A percentile compares a stretch with the other conserved stretches of the same genome.
Evolutionary conservation across 331 rosid species (phyloP).

Genomic region (Rosa hybrid): DNA sequence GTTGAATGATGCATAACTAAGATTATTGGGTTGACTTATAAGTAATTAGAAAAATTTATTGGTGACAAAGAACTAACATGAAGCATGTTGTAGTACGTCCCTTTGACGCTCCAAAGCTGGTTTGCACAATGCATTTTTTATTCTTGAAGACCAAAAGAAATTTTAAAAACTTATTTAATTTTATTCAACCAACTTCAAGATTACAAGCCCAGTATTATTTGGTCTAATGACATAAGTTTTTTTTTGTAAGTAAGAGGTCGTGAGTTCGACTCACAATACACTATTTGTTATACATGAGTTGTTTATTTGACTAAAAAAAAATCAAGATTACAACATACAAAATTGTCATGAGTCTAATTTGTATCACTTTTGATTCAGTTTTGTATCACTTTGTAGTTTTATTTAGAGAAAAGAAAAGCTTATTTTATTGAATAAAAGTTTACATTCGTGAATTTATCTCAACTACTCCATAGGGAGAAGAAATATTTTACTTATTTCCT

Average conservation of each 20-base stretch:
- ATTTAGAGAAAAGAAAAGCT: too few species aligned
- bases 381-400: not conserved
- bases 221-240: too few species aligned
- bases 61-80: slow-evolving; percentile 4
- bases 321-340: not conserved
- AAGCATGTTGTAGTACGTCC: not conserved
- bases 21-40: not conserved
- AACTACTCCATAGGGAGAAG: too few species aligned
- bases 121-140: not conserved
- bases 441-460: too few species aligned
- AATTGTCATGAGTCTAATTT: not conserved
- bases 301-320: too few species aligned
- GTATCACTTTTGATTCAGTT: not conserved
- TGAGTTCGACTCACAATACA: too few species aligned
- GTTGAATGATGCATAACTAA: not conserved
- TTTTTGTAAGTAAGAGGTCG: too few species aligned
- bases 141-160: not conserved
- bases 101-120: not conserved
- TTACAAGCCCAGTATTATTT: too few species aligned
- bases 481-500: too few species aligned
- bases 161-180: not conserved
- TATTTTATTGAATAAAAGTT: too few species aligned
- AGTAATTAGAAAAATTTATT: not conserved
- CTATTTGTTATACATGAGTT: too few species aligned
- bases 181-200: not conserved